Evolutionary conservation across 106 monocot genomes (phyloP), one percentile per base, ranked within the genome.

Genomic region (Vanilla planifolia): DNA sequence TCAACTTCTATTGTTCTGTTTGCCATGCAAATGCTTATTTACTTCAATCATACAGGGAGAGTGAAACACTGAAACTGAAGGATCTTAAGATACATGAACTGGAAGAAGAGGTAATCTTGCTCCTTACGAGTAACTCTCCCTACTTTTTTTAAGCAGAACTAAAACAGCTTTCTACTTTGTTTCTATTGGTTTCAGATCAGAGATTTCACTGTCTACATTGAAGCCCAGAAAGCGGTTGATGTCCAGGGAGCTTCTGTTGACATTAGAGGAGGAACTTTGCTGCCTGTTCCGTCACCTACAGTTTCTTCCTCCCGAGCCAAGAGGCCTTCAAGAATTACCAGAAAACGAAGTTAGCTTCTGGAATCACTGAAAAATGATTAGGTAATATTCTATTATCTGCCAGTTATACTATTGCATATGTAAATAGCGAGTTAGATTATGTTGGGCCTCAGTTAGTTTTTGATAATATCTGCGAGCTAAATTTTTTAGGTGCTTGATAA

Each of bases 41-140:
- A n/a, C n/a, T n/a, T n/a, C n/a, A n/a, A n/a, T n/a, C n/a, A n/a
- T 51, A 43, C 70, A 93, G 89, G 85, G 85, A 83, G 63, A 85
- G 34, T 46, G 64, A 80, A 57, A 66, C 66, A 21, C 48, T 83
- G 33, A 65, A 64, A 48, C 20, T 60, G 73, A 85, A 86, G 72
- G 82, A 89, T 62, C 78, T 76, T 22, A 85, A 64, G 62, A 95
- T 89, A 24, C 75, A 51, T 47, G 94, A 95, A 65, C 61, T 95
- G 13, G 85, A 83, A 69, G 94, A 95, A 51, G 65, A 95, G 83
- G 92, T 81, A 73, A 23, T 17, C 30, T n/a, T n/a, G n/a, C n/a
- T n/a, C n/a, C n/a, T n/a, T n/a, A n/a, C n/a, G n/a, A n/a, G n/a
- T n/a, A n/a, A n/a, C n/a, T n/a, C n/a, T n/a, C n/a, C n/a, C n/a